Evolutionary conservation across 1,284 basidiomycete genomes (phyloP).

Genomic region (Pyrrhoderma lamaoense): DNA sequence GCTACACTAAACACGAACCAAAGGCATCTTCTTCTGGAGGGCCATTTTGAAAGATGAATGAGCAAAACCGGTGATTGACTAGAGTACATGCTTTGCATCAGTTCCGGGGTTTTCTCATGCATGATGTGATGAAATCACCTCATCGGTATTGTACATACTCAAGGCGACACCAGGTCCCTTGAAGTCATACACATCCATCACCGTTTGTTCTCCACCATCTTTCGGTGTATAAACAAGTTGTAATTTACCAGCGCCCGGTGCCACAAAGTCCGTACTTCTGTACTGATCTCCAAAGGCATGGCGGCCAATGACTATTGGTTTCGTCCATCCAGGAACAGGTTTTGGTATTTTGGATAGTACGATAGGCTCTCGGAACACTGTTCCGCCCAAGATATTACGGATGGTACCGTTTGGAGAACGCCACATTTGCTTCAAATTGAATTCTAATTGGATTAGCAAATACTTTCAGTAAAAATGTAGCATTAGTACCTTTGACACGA

Average conservation of each 20-base stretch:
- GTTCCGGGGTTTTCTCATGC: not conserved
- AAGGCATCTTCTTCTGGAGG: conserved; percentile 87
- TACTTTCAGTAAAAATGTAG: not conserved
- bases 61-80: conserved; percentile 93
- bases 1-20: conserved; percentile 40
- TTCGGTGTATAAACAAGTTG: conserved; percentile 82
- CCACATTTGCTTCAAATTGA: conserved; percentile 98
- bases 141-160: conserved; percentile 95
- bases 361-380: conserved; percentile 98
- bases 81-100: conserved; percentile 7
- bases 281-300: conserved; percentile 99
- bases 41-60: conserved; percentile 99
- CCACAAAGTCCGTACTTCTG: conserved; percentile 84
- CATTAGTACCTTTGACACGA: conserved; percentile 50
- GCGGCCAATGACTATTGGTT: conserved; percentile 94
- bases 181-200: conserved; percentile 86
- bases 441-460: conserved; percentile 46
- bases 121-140: conserved; percentile 39
- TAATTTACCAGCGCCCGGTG: conserved; percentile 83
- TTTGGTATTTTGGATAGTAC: conserved; percentile 87
- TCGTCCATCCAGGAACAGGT: conserved; percentile 93
- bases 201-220: conserved; percentile 57
- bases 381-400: conserved; percentile 95
- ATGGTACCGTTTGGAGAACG: conserved; percentile 95
- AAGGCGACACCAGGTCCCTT: conserved; percentile 83